These are phyloP conservation scores for Chaetoscypha palmicola DNA, from an alignment of 2,329 filamentous ascomycete species.

Conservation along the genomic window DNA sequence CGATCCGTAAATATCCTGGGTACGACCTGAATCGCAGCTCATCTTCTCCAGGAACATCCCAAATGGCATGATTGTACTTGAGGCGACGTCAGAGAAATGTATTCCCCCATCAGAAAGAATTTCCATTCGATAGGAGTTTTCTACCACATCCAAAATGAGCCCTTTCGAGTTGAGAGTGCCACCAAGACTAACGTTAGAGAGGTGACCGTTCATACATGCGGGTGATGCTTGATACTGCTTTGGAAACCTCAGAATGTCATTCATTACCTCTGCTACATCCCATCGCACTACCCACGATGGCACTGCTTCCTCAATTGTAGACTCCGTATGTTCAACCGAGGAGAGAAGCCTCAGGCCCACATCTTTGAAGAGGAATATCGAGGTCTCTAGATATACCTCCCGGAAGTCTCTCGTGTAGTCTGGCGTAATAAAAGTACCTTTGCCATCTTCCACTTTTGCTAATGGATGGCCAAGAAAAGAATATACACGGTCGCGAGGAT, in stretches of 20 bases:
- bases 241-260: too few species aligned
- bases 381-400: not conserved
- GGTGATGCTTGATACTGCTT: too few species aligned
- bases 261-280: slow-evolving; percentile 2
- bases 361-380: not conserved
- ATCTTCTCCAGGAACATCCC: too few species aligned
- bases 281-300: slow-evolving; percentile 5
- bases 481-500: slow-evolving; percentile 4
- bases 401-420: not conserved
- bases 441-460: not conserved
- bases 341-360: not conserved
- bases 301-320: not conserved
- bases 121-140: too few species aligned
- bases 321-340: not conserved
- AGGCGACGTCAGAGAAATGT: too few species aligned
- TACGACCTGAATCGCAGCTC: too few species aligned
- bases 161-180: too few species aligned
- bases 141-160: too few species aligned
- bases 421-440: not conserved
- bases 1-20: not conserved
- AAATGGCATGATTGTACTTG: too few species aligned
- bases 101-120: too few species aligned
- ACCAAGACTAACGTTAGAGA: too few species aligned
- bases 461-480: slow-evolving; percentile 1
- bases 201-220: too few species aligned